Base-by-base conservation (phyloP, 768 basidiomycete genomes). In the Rhodotorula sphaerocarpa region DNA sequence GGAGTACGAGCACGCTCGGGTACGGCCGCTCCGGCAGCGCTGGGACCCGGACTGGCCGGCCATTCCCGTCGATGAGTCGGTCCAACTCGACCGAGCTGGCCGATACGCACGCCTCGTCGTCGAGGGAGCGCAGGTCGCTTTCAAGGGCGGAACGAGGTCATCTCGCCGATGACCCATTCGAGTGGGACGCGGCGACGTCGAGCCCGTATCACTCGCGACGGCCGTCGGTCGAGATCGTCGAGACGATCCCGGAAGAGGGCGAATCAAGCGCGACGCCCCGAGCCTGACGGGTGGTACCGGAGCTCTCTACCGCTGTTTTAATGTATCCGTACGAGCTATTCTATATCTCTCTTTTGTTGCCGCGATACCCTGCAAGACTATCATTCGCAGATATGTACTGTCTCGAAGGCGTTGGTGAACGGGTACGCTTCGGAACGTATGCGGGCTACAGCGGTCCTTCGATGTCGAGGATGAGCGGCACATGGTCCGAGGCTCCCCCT, bases 401-500 rank as follows among this genome's bases (percentile, higher is more conserved):
- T n/a, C n/a, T n/a, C n/a, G n/a, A n/a, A n/a, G n/a, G n/a, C n/a
- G n/a, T n/a, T n/a, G n/a, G n/a, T n/a, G n/a, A n/a, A n/a, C n/a
- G 16, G 36, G 16, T 39, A 10, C 16, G 36, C 36, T 39, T 39
- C 10, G 16, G 10, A 39, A 10, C 10, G 9, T 39, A 16, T 16
- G 36, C 36, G 36, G 16, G 36, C 18, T 25, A 81, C 62, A 76
- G 71, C 50, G 64, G 73, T 18, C 80, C 81, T 34, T 81, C 79
- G 51, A 89, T 79, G 72, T 92, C 90, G 76, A 90, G 75, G 18
- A 87, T 82, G 23, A 91, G 74, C 9, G 90, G 90, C 65, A 86
- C 82, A 73, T 90, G 88, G 71, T 90, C 89, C 33, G 87, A 89
- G 39, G 87, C 88, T 18, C 89, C 88, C 56, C 87, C 90, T 61